Evolutionary conservation across 306 rosid genomes (phyloP), one percentile per base, ranked within the genome.

Genomic region (Acacia melanoxylon): DNA sequence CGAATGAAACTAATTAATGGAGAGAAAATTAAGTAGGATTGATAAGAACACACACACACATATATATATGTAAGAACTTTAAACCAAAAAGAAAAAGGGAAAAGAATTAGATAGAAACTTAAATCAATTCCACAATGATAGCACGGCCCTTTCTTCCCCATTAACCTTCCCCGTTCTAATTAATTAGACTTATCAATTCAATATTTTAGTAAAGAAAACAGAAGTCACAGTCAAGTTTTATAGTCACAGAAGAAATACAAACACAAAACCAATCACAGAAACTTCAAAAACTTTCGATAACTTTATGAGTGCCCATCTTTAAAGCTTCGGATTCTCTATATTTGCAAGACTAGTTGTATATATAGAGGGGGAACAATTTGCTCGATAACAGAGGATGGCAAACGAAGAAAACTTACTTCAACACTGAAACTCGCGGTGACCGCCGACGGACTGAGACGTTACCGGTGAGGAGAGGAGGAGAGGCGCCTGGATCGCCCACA

Each of bases 61-160:
- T 8, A 65, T n/a, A n/a, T n/a, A n/a, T n/a, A n/a, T n/a, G 25
- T 10, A 6, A 19, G 20, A 54, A 54, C 56, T 52, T 52, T 2
- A 45, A 45, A 16, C 0, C 20, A 6, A 16, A 49, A 54, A 14
- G 46, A 72, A 31, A 11, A n/a, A n/a, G n/a, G n/a, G 14, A 49
- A 20, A 6, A 68, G 2, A 49, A 5, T 49, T 3, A 24, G 59
- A 29, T 51, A 78, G 44, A 63, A 8, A 81, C 73, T 81, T 72
- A 85, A 44, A 0, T 52, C 8, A 33, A 66, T 77, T 54, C 85
- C 74, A 6, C 87, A 85, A 17, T 85, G 82, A 22, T 9, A 13
- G 49, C 85, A 81, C 24, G 88, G 82, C 37, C 85, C 88, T 20
- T 3, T 72, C 67, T 61, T 73, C 72, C 0, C 45, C 86, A 77